phyloP scores from a whole-genome alignment of 2,329 filamentous ascomycete species.

The Zymoseptoria ardabiliae region DNA sequence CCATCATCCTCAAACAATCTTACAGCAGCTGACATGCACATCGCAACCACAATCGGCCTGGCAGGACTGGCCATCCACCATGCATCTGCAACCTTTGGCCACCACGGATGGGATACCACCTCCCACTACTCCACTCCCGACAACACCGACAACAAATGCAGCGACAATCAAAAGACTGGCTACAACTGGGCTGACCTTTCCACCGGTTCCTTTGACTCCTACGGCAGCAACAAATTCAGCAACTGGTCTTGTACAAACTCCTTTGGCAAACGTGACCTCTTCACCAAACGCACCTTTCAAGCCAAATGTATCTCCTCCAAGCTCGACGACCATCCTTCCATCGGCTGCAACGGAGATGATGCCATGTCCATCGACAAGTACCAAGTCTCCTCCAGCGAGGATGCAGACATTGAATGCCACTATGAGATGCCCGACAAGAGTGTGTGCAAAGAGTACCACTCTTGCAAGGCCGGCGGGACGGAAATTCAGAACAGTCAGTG shows the following conservation, averaged over 20 bases:
- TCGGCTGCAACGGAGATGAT: slow-evolving; percentile 42
- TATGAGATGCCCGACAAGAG: slow-evolving; percentile 80
- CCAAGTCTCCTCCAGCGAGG: slow-evolving; percentile 65
- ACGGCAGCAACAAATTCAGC: slow-evolving; percentile 65
- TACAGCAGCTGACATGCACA: slow-evolving; percentile 9
- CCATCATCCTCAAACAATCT: background rate
- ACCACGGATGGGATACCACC: slow-evolving; percentile 43
- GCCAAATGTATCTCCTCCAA: slow-evolving; percentile 37
- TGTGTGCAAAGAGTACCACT: slow-evolving; percentile 68
- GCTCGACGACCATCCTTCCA: slow-evolving; percentile 38
- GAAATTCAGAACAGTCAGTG: slow-evolving; percentile 79
- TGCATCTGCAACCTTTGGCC: slow-evolving; percentile 32
- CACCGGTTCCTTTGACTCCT: slow-evolving; percentile 55
- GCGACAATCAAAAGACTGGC: slow-evolving; percentile 58
- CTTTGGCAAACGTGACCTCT: slow-evolving; percentile 51
- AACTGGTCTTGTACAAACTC: slow-evolving; percentile 63
- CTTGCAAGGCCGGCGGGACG: slow-evolving; percentile 61
- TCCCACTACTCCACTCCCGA: slow-evolving; percentile 57
- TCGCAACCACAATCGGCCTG: slow-evolving; percentile 11
- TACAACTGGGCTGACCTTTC: slow-evolving; percentile 64
- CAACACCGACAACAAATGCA: slow-evolving; percentile 72
- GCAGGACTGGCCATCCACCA: slow-evolving; percentile 36
- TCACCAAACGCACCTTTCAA: slow-evolving; percentile 40
- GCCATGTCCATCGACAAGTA: slow-evolving; percentile 69
- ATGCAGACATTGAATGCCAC: slow-evolving; percentile 74